These are phyloP conservation scores for Populus hybrid DNA, from an alignment of 441 rosid genomes.

Conservation along the genomic window DNA sequence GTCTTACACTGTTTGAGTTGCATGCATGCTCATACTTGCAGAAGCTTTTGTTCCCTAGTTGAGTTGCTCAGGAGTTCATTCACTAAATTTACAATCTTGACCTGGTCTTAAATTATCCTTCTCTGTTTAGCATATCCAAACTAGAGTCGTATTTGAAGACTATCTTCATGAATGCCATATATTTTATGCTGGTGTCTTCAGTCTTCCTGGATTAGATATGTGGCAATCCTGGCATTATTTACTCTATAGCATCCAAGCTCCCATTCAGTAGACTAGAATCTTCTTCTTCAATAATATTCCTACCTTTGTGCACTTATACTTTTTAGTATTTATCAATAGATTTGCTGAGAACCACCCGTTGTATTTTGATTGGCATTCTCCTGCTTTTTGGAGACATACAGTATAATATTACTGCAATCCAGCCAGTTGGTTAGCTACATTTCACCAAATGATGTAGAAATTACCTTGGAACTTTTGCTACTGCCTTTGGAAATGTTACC, in stretches of 20 bases:
- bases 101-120: neutral
- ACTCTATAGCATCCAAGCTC: neutral
- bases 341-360: neutral
- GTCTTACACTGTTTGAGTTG: slow-evolving; percentile 1
- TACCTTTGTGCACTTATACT: neutral
- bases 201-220: neutral
- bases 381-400: neutral
- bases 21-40: neutral
- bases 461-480: neutral
- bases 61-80: neutral
- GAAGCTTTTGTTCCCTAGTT: neutral
- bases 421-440: neutral
- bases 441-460: neutral
- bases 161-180: neutral
- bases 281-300: too few species aligned
- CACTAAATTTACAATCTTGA: slow-evolving; percentile 1
- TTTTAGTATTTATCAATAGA: neutral
- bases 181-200: neutral
- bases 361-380: neutral
- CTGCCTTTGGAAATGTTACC: neutral
- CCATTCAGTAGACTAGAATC: neutral
- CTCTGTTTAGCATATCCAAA: neutral
- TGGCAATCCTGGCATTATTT: neutral
- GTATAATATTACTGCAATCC: neutral
- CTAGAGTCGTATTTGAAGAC: neutral